Base-by-base conservation (phyloP, 2,329 filamentous ascomycete species). In the Aspergillus novofumigatus region DNA sequence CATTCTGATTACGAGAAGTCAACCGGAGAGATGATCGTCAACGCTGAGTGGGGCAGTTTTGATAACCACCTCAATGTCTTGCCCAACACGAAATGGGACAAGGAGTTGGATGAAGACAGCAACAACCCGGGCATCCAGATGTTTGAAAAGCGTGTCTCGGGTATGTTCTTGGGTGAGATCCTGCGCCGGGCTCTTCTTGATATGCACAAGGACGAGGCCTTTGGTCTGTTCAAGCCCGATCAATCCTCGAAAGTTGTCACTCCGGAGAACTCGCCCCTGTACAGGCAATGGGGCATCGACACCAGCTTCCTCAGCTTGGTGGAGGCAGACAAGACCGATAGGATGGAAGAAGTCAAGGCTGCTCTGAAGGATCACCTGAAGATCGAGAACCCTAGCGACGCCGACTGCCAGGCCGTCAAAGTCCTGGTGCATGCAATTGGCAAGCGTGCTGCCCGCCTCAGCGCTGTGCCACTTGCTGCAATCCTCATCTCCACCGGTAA, bases 11-110 rank as follows among this genome's bases (percentile, higher is more conserved):
- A 89, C 65, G 91, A 97, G 75, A 81, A 80, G 51, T 86, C 86
- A 8, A 95, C 92, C 0, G 92, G 92, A 53, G 86, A 95, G 66
- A 99, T 99, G 94, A 91, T 99, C 57, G 84, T 99, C 77, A 99
- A 99, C 78, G 93, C 90, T 0, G 94, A 99, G 78, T 99, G 94
- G 94, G 94, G 94, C 60, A 96, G 91, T 56, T 99, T 99, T 69
- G 94, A 99, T 77, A 97, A 97, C 77, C 85, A 89, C 66, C 85
- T 97, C 63, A 90, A 88, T 65, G 89, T 96, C 21, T 82, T 99
- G 44, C 94, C 93, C 49, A 88, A 86, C 67, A 97, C 93, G 0
- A 79, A 85, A 0, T 97, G 91, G 78, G 94, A 99, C 71, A 78
- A 81, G 51, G 82, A 86, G 56, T 81, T 99, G 25, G 93, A 99